Base-by-base conservation (phyloP, 306 rosid genomes). In the Trichosanthes cucumerina region DNA sequence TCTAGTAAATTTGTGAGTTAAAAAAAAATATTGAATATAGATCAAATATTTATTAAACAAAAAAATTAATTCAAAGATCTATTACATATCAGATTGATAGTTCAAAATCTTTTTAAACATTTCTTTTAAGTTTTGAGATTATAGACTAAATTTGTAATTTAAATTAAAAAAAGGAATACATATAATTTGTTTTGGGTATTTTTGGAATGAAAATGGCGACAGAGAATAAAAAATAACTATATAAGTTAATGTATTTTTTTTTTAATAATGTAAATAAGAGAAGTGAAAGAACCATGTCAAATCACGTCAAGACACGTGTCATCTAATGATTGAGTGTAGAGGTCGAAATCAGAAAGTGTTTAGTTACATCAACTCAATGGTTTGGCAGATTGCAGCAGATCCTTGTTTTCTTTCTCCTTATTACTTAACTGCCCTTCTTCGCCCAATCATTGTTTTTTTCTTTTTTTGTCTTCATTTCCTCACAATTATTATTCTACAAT, bases 301-400 rank as follows among this genome's bases (percentile, higher is more conserved):
- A 81, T 86, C 79, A 77, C 0, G 7, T 26, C 1, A 5, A 41
- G 77, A 83, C 91, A 84, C 82, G 90, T 84, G 87, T 79, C 74
- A 75, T 6, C 83, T 81, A 86, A 87, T 87, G 81, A 78, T 86
- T 85, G 68, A 81, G 28, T 26, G 39, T 68, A 85, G 85, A 86
- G 89, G 92, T 88, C 87, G 64, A 66, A 59, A 71, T 56, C 19
- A 44, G 38, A 68, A 64, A 78, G 81, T 80, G 69, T n/a, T 86
- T 82, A 82, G 89, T 87, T 80, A 76, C 90, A 84, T 93, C 92
- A 84, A 86, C 84, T 82, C 87, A 79, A 75, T 38, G 73, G 73
- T 66, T 79, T 58, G 74, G 82, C 88, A 81, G 80, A 70, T 75
- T 75, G 72, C 88, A 62, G 66, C 64, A 34, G 60, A 10, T 62